A percentile compares a stretch with the other conserved stretches of the same genome.
These are phyloP conservation scores for Seiridium cupressi DNA, from an alignment of 2,329 filamentous ascomycete species.

Conservation along the genomic window DNA sequence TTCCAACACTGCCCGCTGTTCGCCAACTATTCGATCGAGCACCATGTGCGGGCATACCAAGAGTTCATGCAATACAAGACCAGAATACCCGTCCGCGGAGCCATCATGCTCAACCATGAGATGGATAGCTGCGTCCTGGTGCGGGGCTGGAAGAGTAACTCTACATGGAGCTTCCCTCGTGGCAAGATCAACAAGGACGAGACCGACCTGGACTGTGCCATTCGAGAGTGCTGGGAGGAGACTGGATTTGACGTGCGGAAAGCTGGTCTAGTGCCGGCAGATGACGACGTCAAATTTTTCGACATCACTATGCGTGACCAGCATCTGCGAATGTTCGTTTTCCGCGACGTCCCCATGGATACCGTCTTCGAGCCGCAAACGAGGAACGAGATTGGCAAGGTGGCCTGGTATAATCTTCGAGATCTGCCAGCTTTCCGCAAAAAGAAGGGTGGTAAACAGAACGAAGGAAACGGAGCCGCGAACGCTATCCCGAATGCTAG, in stretches of 20 bases:
- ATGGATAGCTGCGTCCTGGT: slow-evolving; percentile 95
- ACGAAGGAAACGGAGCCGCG: slow-evolving; percentile 54
- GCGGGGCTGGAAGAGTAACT: slow-evolving; percentile 96
- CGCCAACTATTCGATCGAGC: slow-evolving; percentile 73
- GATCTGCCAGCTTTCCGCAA: slow-evolving; percentile 82
- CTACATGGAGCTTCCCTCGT: slow-evolving; percentile 93
- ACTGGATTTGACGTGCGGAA: slow-evolving; percentile 81
- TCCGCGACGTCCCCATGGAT: slow-evolving; percentile 83
- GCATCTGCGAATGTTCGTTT: slow-evolving; percentile 89
- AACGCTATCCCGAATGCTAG: slow-evolving; percentile 56
- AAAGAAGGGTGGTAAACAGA: slow-evolving; percentile 54
- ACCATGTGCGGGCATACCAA: slow-evolving; percentile 81
- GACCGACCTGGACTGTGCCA: slow-evolving; percentile 86
- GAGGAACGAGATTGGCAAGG: slow-evolving; percentile 95
- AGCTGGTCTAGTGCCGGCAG: slow-evolving; percentile 72
- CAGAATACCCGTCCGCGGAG: slow-evolving; percentile 87
- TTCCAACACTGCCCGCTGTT: slow-evolving; percentile 93
- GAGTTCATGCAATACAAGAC: slow-evolving; percentile 95
- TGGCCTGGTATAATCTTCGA: slow-evolving; percentile 88
- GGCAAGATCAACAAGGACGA: slow-evolving; percentile 99
- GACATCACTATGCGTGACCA: slow-evolving; percentile 90
- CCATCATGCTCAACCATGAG: slow-evolving; percentile 86
- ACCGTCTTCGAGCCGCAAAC: slow-evolving; percentile 87
- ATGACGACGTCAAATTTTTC: slow-evolving; percentile 76
- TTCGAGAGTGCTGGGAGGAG: slow-evolving; percentile 94